These are phyloP conservation scores for Ceratobasidium sp. DNA, from an alignment of 1,284 basidiomycete genomes.

Conservation along the genomic window DNA sequence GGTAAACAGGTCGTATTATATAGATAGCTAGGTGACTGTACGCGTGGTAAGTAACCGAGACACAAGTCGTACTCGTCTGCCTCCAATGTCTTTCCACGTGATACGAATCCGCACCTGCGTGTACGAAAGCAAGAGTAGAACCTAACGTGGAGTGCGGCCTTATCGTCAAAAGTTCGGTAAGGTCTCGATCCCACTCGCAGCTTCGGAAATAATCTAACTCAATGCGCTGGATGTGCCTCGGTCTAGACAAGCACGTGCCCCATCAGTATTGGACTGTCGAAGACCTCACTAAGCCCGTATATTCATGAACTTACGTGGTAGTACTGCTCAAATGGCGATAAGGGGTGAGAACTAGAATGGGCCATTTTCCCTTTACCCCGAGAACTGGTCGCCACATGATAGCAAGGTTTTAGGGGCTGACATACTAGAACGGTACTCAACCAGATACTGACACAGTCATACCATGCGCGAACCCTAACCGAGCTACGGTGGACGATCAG, in stretches of 20 bases:
- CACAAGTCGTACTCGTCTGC: too few relatives aligned
- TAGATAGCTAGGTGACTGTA: neutral
- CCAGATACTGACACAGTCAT: too few relatives aligned
- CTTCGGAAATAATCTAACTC: neutral
- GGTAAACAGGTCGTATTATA: neutral
- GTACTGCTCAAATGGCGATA: too few relatives aligned
- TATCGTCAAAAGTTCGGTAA: slow-evolving; percentile 4
- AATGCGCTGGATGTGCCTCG: neutral
- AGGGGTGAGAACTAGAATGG: too few relatives aligned
- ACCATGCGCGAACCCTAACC: too few relatives aligned
- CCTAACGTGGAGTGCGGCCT: neutral
- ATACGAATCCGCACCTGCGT: neutral
- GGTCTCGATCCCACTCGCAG: neutral
- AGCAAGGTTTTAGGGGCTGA: too few relatives aligned
- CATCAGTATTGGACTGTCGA: neutral
- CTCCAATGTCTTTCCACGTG: neutral
- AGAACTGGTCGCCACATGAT: too few relatives aligned
- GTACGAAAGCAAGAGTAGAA: neutral
- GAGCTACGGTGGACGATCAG: too few relatives aligned
- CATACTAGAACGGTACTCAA: too few relatives aligned
- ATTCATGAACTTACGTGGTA: neutral
- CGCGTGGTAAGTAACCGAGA: too few relatives aligned
- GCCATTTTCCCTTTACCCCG: too few relatives aligned
- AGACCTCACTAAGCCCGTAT: neutral
- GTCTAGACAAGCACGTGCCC: neutral